Evolutionary conservation across 768 basidiomycete species (phyloP).

Genomic region (Pholiota molesta): DNA sequence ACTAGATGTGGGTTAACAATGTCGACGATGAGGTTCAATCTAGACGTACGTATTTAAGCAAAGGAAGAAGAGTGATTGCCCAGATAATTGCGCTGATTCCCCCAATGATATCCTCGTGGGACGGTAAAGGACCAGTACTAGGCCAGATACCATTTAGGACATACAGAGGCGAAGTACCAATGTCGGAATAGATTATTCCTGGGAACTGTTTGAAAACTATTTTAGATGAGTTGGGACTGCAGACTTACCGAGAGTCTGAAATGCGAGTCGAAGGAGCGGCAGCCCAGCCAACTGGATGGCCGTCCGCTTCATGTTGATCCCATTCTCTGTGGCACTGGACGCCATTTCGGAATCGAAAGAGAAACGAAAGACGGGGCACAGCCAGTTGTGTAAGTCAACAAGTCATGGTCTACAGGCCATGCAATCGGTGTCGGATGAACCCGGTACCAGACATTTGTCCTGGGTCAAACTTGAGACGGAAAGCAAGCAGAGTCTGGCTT

Average conservation of each 20-base stretch:
- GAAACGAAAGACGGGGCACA: slow-evolving; percentile 3
- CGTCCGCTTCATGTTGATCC: slow-evolving; percentile 31
- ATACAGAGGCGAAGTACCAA: slow-evolving; percentile 66
- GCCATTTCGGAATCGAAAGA: slow-evolving; percentile 15
- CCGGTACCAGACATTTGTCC: neutral
- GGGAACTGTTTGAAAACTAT: neutral
- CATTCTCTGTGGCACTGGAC: slow-evolving; percentile 27
- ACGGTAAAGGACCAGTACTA: slow-evolving; percentile 44
- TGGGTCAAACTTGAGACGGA: slow-evolving; percentile 25
- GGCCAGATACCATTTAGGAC: slow-evolving; percentile 70
- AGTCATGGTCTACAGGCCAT: neutral
- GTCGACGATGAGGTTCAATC: neutral
- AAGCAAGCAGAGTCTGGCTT: slow-evolving; percentile 17
- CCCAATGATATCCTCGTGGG: slow-evolving; percentile 64
- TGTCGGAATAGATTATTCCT: slow-evolving; percentile 54
- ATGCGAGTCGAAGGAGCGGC: slow-evolving; percentile 34
- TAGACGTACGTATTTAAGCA: slow-evolving; percentile 62
- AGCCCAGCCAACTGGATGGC: slow-evolving; percentile 33
- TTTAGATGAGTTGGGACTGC: neutral
- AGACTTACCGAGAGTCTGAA: slow-evolving; percentile 35
- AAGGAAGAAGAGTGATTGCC: slow-evolving; percentile 61
- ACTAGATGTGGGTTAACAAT: slow-evolving; percentile 30
- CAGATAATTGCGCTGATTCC: slow-evolving; percentile 66
- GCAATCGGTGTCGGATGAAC: neutral
- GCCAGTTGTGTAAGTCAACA: neutral